These are phyloP conservation scores for Saturnispora hagleri DNA, from an alignment of 805 yeast genomes.

Conservation along the genomic window DNA sequence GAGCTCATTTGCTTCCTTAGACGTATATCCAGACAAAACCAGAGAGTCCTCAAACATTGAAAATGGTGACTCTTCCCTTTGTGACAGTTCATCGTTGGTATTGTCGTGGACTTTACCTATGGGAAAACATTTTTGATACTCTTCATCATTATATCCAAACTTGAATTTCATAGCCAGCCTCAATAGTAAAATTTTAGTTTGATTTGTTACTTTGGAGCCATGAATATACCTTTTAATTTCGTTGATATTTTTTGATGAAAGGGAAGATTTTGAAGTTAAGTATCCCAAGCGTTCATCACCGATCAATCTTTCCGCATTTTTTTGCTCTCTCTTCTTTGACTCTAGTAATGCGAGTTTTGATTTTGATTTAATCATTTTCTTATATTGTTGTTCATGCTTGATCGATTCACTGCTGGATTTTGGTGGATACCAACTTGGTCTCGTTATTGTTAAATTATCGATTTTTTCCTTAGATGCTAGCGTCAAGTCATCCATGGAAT, in stretches of 20 bases:
- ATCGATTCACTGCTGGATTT: conserved; percentile 42
- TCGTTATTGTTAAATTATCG: conserved; percentile 43
- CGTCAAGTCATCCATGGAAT: conserved; percentile 43
- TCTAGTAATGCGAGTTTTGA: conserved; percentile 26
- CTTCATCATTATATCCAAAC: neutral
- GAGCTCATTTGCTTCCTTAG: conserved; percentile 8
- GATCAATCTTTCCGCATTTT: conserved; percentile 23
- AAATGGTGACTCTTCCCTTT: neutral
- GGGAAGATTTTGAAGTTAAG: conserved; percentile 20
- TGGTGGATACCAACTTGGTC: conserved; percentile 70
- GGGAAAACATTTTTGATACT: neutral
- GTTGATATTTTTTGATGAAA: conserved; percentile 24
- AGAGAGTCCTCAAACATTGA: neutral
- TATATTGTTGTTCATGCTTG: conserved; percentile 49
- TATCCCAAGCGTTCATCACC: conserved; percentile 27
- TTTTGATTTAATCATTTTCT: conserved; percentile 27
- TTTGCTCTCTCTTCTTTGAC: conserved; percentile 27
- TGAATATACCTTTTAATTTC: conserved; percentile 27
- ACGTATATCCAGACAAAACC: neutral
- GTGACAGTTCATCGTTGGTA: neutral
- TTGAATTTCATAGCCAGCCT: conserved; percentile 12
- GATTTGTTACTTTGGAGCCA: conserved; percentile 24
- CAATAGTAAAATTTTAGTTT: conserved; percentile 16
- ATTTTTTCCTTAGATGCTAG: conserved; percentile 56
- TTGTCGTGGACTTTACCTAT: neutral